A percentile compares a stretch with the other conserved stretches of the same genome.
Evolutionary conservation across 176 grass and related monocot species (phyloP).

Genomic region (Phragmites australis): DNA sequence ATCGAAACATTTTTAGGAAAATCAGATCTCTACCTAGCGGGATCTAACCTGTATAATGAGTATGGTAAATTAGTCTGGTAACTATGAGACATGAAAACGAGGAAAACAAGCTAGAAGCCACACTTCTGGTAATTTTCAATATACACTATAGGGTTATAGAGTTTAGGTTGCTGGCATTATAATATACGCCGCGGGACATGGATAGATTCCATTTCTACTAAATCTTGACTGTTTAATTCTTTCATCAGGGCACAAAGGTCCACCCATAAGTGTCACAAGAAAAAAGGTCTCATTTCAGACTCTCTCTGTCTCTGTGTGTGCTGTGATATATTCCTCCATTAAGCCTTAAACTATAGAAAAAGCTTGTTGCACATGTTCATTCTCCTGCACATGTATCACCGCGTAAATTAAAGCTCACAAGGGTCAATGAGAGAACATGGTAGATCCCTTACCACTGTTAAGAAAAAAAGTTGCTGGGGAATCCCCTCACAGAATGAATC

Average conservation of each 20-base stretch:
- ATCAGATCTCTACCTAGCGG: too few relatives aligned
- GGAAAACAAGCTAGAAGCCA: background rate
- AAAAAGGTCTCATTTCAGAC: background rate
- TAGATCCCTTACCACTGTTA: background rate
- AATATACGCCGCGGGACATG: background rate
- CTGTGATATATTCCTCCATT: background rate
- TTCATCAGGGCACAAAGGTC: conserved; percentile 1
- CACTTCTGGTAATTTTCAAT: background rate
- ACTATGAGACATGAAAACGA: background rate
- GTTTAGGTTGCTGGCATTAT: background rate
- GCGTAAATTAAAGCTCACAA: background rate
- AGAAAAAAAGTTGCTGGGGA: background rate
- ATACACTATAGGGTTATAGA: background rate
- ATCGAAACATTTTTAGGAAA: too few relatives aligned
- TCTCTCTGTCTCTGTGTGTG: background rate
- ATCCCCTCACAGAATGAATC: conserved; percentile 16
- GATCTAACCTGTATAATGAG: too few relatives aligned
- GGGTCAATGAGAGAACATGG: conserved; percentile 28
- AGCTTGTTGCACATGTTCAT: conserved; percentile 9
- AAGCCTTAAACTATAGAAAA: background rate
- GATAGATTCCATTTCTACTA: background rate
- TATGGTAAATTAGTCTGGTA: background rate
- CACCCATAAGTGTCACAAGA: background rate
- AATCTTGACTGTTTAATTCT: conserved; percentile 29
- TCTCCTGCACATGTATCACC: conserved; percentile 30